A percentile compares a stretch with the other conserved stretches of the same genome.
Conservation (phyloP, 1,284 basidiomycete genomes). For the Fomes fomentarius region DNA sequence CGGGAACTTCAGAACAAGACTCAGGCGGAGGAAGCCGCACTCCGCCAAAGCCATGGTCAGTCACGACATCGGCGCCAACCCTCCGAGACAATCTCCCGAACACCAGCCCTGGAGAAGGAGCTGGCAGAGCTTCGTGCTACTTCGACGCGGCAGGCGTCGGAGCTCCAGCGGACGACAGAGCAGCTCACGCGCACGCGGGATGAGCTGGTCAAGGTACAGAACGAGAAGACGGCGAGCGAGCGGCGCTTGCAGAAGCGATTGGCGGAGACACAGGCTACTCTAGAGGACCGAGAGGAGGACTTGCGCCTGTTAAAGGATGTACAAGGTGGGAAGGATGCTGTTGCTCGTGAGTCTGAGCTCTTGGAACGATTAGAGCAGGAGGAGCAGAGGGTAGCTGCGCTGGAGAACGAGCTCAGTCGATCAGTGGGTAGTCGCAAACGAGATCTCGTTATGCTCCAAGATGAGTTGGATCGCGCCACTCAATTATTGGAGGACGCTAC, state of each 20-base stretch:
- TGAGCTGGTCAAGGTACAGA: conserved; percentile 55
- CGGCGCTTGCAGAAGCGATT: conserved; percentile 46
- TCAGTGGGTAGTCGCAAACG: conserved; percentile 19
- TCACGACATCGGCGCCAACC: conserved; percentile 44
- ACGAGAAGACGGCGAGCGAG: conserved; percentile 61
- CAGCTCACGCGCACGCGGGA: conserved; percentile 52
- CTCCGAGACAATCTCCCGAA: conserved; percentile 50
- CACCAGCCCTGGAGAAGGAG: conserved; percentile 57
- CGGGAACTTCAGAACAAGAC: conserved; percentile 23
- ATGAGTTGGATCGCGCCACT: conserved; percentile 41
- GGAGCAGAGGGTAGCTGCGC: conserved; percentile 20
- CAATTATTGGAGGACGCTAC: conserved; percentile 46
- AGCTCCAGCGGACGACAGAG: conserved; percentile 43
- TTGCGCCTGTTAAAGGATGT: conserved; percentile 43
- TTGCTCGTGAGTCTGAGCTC: conserved; percentile 22
- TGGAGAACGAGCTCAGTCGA: conserved; percentile 31
- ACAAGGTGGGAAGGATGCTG: conserved; percentile 22
- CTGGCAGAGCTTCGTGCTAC: conserved; percentile 47
- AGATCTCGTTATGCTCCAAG: conserved; percentile 22
- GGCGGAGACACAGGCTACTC: conserved; percentile 41
- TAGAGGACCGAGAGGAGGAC: conserved; percentile 62
- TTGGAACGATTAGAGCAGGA: conserved; percentile 30
- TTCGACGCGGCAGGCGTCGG: conserved; percentile 46
- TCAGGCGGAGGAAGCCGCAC: conserved; percentile 27
- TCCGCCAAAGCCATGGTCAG: conserved; percentile 37